These are phyloP conservation scores for Myrmaecium sp. DNA, from an alignment of 2,329 filamentous ascomycete species.

Conservation along the genomic window DNA sequence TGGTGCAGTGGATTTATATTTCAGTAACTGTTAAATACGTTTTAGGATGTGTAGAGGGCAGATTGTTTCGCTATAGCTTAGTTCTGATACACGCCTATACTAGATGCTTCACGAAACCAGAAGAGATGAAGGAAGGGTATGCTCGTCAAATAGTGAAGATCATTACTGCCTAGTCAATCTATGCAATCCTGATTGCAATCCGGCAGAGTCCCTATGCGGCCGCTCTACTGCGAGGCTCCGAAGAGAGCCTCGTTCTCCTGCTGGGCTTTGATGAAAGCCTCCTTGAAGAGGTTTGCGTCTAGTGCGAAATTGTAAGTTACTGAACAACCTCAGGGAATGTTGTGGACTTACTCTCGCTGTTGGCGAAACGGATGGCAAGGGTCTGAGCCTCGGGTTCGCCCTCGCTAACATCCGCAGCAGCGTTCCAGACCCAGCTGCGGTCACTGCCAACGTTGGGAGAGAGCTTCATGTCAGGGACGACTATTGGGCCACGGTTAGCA, in stretches of 20 bases:
- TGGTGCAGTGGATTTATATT: no score
- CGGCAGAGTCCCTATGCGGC: no score
- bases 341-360: conserved; percentile 69
- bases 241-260: conserved; percentile 88
- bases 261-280: conserved; percentile 91
- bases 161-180: no score
- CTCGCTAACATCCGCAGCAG: conserved; percentile 92
- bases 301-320: conserved; percentile 7
- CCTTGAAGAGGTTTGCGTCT: conserved; percentile 97
- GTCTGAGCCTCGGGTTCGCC: conserved; percentile 93
- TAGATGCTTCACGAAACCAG: no score
- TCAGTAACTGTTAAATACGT: no score
- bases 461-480: conserved; percentile 97
- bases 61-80: no score
- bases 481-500: conserved; percentile 29
- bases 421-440: conserved; percentile 99
- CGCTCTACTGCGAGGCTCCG: no score
- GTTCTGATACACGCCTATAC: no score
- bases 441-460: conserved; percentile 95
- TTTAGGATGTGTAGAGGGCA: no score
- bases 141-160: no score
- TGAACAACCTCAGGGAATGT: conserved; percentile 10
- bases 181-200: no score
- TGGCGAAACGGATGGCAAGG: conserved; percentile 91
- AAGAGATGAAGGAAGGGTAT: no score